These are phyloP conservation scores for grape (Vitis vinifera) DNA, from an alignment of 164 flowering plant genomes.

Conservation along the genomic window ASM3070453v1 NC_081815.1:830001-830500, in stretches of 20 bases:
- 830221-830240: neutral
- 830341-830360: conserved; percentile 35
- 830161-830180: too few relatives aligned
- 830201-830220: too few relatives aligned
- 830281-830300: conserved; percentile 40
- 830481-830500: conserved; percentile 51
- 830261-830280: neutral
- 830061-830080: too few relatives aligned
- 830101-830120: too few relatives aligned
- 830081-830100: too few relatives aligned
- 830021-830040: too few relatives aligned
- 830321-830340: conserved; percentile 43
- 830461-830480: conserved; percentile 44
- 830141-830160: too few relatives aligned
- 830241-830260: neutral
- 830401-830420: neutral
- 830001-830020: too few relatives aligned
- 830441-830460: neutral
- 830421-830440: neutral
- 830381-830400: neutral
- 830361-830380: neutral
- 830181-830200: too few relatives aligned
- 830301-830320: conserved; percentile 43
- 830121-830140: too few relatives aligned
- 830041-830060: too few relatives aligned